These are phyloP conservation scores for Dipteronia dyeriana DNA, from an alignment of 345 rosid species.

Conservation along the genomic window DNA sequence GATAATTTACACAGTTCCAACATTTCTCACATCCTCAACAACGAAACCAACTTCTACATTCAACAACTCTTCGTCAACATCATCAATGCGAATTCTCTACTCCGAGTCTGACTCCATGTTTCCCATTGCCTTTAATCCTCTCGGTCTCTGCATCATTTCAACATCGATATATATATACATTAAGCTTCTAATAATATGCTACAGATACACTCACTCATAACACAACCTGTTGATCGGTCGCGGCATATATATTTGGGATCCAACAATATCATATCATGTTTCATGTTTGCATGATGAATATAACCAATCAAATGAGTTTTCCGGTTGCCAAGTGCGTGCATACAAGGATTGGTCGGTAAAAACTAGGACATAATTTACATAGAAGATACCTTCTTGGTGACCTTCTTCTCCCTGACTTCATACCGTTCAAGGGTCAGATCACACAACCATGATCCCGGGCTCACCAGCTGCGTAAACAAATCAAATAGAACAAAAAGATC, in stretches of 20 bases:
- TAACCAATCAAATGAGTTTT: too few relatives aligned
- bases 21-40: conserved; percentile 18
- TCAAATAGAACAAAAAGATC: not conserved
- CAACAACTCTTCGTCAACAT: not conserved
- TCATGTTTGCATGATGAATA: too few relatives aligned
- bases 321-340: too few relatives aligned
- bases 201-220: too few relatives aligned
- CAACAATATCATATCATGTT: too few relatives aligned
- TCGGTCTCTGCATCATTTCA: conserved; percentile 45
- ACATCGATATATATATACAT: not conserved
- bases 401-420: conserved; percentile 63
- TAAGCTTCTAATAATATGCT: not conserved
- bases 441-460: conserved; percentile 61
- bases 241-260: too few relatives aligned
- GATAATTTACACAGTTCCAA: conserved; percentile 5
- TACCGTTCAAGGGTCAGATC: conserved; percentile 60
- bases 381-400: conserved; percentile 48
- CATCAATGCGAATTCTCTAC: conserved; percentile 10
- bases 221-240: too few relatives aligned
- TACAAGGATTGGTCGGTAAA: too few relatives aligned
- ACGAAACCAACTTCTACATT: not conserved
- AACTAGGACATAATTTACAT: too few relatives aligned
- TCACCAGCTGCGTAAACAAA: conserved; percentile 37
- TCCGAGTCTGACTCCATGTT: conserved; percentile 55
- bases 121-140: conserved; percentile 65